Conservation (phyloP, 2,329 filamentous ascomycete species). For the Ceratocystis huliohia region DNA sequence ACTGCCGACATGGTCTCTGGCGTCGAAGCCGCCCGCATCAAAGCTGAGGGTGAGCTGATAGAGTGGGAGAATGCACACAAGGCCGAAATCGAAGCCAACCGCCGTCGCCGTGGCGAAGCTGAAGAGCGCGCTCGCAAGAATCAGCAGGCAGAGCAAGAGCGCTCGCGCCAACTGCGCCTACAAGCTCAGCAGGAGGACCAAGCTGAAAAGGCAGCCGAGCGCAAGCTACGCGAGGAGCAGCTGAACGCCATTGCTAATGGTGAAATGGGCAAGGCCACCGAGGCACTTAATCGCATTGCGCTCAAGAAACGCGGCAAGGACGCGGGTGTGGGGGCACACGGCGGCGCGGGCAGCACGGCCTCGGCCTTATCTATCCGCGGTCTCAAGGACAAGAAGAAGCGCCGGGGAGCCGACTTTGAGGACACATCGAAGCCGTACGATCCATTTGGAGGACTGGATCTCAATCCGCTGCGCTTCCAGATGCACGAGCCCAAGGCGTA, state of each 20-base stretch:
- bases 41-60: slow-evolving; percentile 35
- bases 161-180: slow-evolving; percentile 41
- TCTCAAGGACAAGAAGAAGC: slow-evolving; percentile 39
- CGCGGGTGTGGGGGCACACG: not conserved
- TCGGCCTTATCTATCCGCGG: slow-evolving; percentile 58
- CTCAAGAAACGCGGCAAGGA: slow-evolving; percentile 60
- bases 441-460: slow-evolving; percentile 65
- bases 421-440: slow-evolving; percentile 65
- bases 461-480: slow-evolving; percentile 56
- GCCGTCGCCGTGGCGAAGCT: slow-evolving; percentile 41
- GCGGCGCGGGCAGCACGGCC: slow-evolving; percentile 19
- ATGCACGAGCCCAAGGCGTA: slow-evolving; percentile 47
- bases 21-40: slow-evolving; percentile 46
- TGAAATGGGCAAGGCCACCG: slow-evolving; percentile 45
- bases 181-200: slow-evolving; percentile 56
- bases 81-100: slow-evolving; percentile 52
- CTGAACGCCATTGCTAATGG: slow-evolving; percentile 56
- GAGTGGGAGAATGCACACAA: slow-evolving; percentile 63
- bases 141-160: slow-evolving; percentile 56
- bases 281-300: slow-evolving; percentile 47
- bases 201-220: slow-evolving; percentile 52
- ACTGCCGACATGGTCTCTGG: slow-evolving; percentile 77
- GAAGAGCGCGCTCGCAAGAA: slow-evolving; percentile 41
- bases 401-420: slow-evolving; percentile 28
- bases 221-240: slow-evolving; percentile 53